These are phyloP conservation scores for Acanthamoeba rhysodes DNA, from an alignment of 208 protist species.

Conservation along the genomic window DNA sequence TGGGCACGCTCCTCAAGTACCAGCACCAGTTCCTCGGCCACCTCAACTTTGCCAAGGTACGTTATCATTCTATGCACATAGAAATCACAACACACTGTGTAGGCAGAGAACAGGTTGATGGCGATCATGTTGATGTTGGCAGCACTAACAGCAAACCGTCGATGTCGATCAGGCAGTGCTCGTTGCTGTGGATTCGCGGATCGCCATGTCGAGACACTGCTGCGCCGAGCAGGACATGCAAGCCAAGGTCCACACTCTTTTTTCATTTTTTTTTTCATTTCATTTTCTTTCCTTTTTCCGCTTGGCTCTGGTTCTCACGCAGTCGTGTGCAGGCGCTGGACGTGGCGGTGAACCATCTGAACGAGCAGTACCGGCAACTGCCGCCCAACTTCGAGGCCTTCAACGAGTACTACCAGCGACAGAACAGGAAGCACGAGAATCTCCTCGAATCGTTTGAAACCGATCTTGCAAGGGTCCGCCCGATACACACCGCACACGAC, in stretches of 20 bases:
- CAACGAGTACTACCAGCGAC: not conserved
- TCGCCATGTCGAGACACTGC: conserved; percentile 17
- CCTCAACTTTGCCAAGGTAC: conserved; percentile 60
- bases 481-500: not conserved
- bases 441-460: conserved; percentile 48
- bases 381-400: not conserved
- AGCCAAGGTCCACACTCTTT: not conserved
- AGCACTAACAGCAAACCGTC: not conserved
- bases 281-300: not conserved
- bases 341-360: not conserved
- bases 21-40: conserved; percentile 55
- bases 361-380: not conserved
- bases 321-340: conserved; percentile 11
- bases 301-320: not conserved
- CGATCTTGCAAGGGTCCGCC: conserved; percentile 11
- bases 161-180: conserved; percentile 9
- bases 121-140: not conserved
- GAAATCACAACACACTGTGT: not conserved
- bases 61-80: not conserved
- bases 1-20: conserved; percentile 15
- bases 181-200: conserved; percentile 10
- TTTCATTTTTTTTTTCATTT: not conserved
- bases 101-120: not conserved
- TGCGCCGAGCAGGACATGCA: conserved; percentile 68
- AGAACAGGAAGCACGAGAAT: not conserved